Evolutionary conservation across 1,284 basidiomycete species (phyloP).

Genomic region (Rhodotorula glutinis): DNA sequence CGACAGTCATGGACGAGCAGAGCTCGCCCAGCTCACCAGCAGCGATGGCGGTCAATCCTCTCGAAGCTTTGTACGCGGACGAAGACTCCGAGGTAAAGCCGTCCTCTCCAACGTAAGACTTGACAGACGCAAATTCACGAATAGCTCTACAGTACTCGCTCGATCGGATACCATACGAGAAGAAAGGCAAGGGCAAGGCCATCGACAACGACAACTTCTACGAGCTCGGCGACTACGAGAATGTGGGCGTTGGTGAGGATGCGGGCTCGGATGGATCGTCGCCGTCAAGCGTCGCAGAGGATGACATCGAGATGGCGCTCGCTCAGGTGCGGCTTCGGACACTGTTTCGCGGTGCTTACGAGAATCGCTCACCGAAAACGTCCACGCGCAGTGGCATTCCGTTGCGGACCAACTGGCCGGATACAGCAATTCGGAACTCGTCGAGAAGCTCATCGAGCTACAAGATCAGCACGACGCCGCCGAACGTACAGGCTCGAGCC

Average conservation of each 20-base stretch:
- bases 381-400: neutral
- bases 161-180: neutral
- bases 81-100: conserved; percentile 31
- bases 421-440: conserved; percentile 1
- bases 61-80: conserved; percentile 9
- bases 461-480: neutral
- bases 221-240: neutral
- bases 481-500: neutral
- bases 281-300: neutral
- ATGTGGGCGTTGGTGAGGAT: too few relatives aligned
- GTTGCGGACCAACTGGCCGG: neutral
- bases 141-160: neutral
- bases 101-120: too few relatives aligned
- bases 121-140: too few relatives aligned
- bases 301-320: neutral
- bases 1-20: too few relatives aligned
- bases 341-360: neutral
- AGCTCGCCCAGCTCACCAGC: too few relatives aligned
- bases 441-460: neutral
- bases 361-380: neutral
- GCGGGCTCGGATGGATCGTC: too few relatives aligned
- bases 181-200: conserved; percentile 12
- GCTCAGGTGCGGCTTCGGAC: neutral
- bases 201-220: neutral
- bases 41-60: neutral